Base-by-base conservation (phyloP, 164 flowering plant genomes). In the Liquidambar formosana region DNA sequence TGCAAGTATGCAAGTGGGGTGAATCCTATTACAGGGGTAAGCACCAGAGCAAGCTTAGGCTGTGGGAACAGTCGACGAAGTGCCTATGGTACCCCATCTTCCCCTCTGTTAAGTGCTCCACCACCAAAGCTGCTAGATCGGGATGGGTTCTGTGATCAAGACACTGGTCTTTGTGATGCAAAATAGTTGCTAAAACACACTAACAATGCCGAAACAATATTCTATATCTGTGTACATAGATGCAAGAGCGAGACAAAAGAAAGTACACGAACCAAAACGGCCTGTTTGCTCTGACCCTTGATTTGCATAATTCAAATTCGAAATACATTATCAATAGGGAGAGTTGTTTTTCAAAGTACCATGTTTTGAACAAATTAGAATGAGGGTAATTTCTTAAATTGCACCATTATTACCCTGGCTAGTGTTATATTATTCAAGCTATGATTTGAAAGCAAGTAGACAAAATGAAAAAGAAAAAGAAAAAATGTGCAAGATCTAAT, bases 1-100 rank as follows among this genome's bases (percentile, higher is more conserved):
- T 95, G 99, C 89, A 95, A 93, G 79, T 95, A 95, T 75, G 99
- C 99, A 1, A 91, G 79, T 71, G 98, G 99, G 3, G 87, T 85
- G 33, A 95, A 95, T 79, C 96, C 99, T 0, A 64, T 69, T 3
- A 95, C 99, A 3, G 97, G 98, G 23, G 92, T 91, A n/a, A 86
- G 92, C 84, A 90, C 98, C 15, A 80, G 97, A 74, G 65, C 72
- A 57, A 89, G 98, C 74, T 78, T 94, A 25, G 98, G 97, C 3
- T 91, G 98, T 65, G 99, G 99, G 13, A 95, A 89, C 73, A 89
- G 85, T 51, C 74, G 91, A 28, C 71, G 97, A 25, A 95, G 78
- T 70, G 99, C 97, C 0, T 95, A 93, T 70, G 97, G 99, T 15
- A 78, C 79, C 57, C 97, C 97, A 3, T 95, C 97, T 21, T 95